A percentile compares a stretch with the other conserved stretches of the same genome.
Conservation (phyloP, 805 yeast genomes). For the Saturnispora diversa region DNA sequence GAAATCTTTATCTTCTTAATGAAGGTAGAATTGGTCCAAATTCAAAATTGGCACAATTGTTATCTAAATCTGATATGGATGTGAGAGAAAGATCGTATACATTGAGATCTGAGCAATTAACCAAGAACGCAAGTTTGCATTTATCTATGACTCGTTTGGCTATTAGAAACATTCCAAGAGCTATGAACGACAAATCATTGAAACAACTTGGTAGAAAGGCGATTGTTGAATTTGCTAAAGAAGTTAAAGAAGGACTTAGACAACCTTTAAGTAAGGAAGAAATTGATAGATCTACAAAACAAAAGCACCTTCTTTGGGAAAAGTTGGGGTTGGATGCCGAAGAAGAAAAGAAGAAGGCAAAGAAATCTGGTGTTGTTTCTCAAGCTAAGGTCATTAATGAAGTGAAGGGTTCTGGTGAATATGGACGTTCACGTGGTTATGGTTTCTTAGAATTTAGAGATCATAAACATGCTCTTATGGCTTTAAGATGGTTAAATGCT, state of each 20-base stretch:
- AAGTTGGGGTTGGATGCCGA: slow-evolving; percentile 31
- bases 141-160: slow-evolving; percentile 93
- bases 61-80: slow-evolving; percentile 70
- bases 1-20: slow-evolving; percentile 78
- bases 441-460: slow-evolving; percentile 92
- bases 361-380: slow-evolving; percentile 81
- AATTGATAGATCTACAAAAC: slow-evolving; percentile 65
- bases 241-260: slow-evolving; percentile 65
- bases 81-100: slow-evolving; percentile 81
- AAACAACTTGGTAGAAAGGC: slow-evolving; percentile 93
- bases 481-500: slow-evolving; percentile 92
- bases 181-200: slow-evolving; percentile 79
- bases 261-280: slow-evolving; percentile 90
- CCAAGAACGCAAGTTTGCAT: slow-evolving; percentile 85
- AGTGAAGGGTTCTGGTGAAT: slow-evolving; percentile 77
- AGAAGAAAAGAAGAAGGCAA: slow-evolving; percentile 47
- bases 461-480: slow-evolving; percentile 91
- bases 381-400: slow-evolving; percentile 93
- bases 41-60: slow-evolving; percentile 65
- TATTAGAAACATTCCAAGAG: slow-evolving; percentile 85
- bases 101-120: slow-evolving; percentile 80
- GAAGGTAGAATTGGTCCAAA: slow-evolving; percentile 86
- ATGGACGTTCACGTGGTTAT: slow-evolving; percentile 92
- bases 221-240: slow-evolving; percentile 87
- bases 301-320: slow-evolving; percentile 36